Evolutionary conservation across 345 rosid species (phyloP), one percentile per base, ranked within the genome.

Genomic region (Sonneratia alba): DNA sequence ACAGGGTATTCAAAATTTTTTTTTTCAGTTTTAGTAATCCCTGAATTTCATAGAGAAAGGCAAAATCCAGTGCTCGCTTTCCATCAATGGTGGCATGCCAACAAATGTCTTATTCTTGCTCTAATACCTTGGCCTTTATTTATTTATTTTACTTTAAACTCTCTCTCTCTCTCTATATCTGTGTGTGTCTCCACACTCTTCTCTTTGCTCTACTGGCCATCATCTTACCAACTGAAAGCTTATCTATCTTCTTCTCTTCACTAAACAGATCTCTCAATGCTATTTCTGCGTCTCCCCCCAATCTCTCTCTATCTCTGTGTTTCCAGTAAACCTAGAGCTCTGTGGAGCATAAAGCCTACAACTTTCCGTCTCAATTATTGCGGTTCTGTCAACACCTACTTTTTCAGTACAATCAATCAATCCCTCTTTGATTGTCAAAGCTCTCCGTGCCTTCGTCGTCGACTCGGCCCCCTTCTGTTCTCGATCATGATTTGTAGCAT

Each of bases 141-240:
- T n/a, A n/a, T n/a, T n/a, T n/a, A n/a, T n/a, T n/a, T n/a, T n/a
- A 27, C 32, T 27, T 27, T 27, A 27, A 27, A 27, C 32, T 27
- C 32, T 27, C 32, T 27, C 32, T 27, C 32, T 27, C 32, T 27
- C 32, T 22, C 14, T 67, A 27, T 27, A 1, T 27, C 1, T 27
- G 32, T 27, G 32, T 27, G 45, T 42, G 45, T 42, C 6, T 37
- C 6, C 10, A 37, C 0, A n/a, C 32, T 72, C 18, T 37, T 8
- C 63, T 37, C 37, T 22, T 47, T 47, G 8, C 34, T 22, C 63
- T 22, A 22, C 66, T 24, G 32, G 3, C 37, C 27, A 3, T 11
- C 32, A 13, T 57, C 51, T 67, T n/a, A 51, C 21, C 75, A 27
- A 1, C 5, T 53, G 70, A 55, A 65, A 72, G 69, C 75, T 72